Percentiles rank a stretch among this genome's conserved stretches.
Conservation (phyloP, 345 rosid species). For the Hypericum perforatum region DNA sequence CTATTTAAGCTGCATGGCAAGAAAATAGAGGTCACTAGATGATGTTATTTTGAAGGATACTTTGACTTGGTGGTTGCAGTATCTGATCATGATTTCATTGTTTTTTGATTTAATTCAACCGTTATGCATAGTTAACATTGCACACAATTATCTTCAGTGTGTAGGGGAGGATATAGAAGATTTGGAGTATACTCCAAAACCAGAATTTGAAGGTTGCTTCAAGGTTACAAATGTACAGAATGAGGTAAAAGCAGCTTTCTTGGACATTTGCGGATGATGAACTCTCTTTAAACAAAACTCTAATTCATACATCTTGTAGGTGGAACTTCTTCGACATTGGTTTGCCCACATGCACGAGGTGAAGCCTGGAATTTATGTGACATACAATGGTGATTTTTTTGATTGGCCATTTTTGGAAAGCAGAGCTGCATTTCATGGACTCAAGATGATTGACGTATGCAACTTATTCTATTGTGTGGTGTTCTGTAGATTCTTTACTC, state of each 20-base stretch:
- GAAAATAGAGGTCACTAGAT: no score
- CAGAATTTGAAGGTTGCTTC: conserved; percentile 88
- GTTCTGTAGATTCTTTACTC: neutral
- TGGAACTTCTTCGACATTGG: conserved; percentile 71
- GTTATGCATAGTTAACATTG: neutral
- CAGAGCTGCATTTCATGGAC: conserved; percentile 83
- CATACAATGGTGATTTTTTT: conserved; percentile 89
- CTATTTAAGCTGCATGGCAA: no score
- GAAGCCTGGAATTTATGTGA: conserved; percentile 93
- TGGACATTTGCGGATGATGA: conserved; percentile 6
- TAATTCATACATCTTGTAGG: conserved; percentile 37
- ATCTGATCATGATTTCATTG: no score
- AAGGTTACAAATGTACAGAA: conserved; percentile 67
- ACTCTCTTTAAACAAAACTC: conserved; percentile 7
- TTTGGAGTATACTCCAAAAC: conserved; percentile 93
- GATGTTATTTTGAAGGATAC: no score
- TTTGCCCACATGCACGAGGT: conserved; percentile 89
- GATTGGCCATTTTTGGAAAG: conserved; percentile 97
- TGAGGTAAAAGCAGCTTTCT: conserved; percentile 44
- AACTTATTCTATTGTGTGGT: neutral
- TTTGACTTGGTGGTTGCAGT: no score
- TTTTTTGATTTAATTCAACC: no score
- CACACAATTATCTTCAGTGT: conserved; percentile 40
- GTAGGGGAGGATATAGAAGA: conserved; percentile 91
- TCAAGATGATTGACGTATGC: conserved; percentile 77